Base-by-base conservation (phyloP, 495 filamentous ascomycete genomes). In the Trypethelium eluteriae region DNA sequence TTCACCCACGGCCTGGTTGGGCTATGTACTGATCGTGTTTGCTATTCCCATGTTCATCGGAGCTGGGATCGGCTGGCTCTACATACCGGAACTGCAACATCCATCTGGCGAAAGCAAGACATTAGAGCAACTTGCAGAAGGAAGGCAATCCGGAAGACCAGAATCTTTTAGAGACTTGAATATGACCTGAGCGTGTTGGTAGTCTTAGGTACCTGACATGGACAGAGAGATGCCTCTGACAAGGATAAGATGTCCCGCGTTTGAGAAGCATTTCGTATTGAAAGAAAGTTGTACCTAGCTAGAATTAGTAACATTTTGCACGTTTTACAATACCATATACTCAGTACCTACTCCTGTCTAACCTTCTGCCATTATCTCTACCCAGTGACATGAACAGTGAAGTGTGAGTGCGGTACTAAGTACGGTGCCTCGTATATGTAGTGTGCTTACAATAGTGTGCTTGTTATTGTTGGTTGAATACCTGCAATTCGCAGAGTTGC, bases 81-180 rank as follows among this genome's bases (percentile, higher is more conserved):
- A 53, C 18, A 11, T 66, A 16, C 64, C 64, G 18, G 41, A 32
- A 1, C 64, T 75, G 16, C 67, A 70, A 5, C 56, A 62, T n/a
- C 35, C 56, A 61, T 61, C 41, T 44, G 41, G 41, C 41, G 41
- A 44, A 1, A 44, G 41, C 41, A 44, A 44, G 41, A 44, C 41
- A 0, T 44, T 44, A 14, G 41, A 44, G 41, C 41, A 44, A 44
- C 41, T 44, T 44, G 41, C 41, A 44, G 41, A 44, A 44, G 41
- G 41, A 44, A 7, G 41, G 41, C 41, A 44, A 44, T 44, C 41
- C 41, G 41, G 1, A 44, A 44, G 41, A 44, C 1, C 41, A 44
- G 14, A 44, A 7, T 7, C 41, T 44, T 0, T 44, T 0, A 44
- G 41, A 14, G 7, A 44, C 41, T 7, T 44, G 41, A 1, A 44